These are phyloP conservation scores for Candida pseudocylindracea DNA, from an alignment of 1,139 yeast species.

Conservation along the genomic window DNA sequence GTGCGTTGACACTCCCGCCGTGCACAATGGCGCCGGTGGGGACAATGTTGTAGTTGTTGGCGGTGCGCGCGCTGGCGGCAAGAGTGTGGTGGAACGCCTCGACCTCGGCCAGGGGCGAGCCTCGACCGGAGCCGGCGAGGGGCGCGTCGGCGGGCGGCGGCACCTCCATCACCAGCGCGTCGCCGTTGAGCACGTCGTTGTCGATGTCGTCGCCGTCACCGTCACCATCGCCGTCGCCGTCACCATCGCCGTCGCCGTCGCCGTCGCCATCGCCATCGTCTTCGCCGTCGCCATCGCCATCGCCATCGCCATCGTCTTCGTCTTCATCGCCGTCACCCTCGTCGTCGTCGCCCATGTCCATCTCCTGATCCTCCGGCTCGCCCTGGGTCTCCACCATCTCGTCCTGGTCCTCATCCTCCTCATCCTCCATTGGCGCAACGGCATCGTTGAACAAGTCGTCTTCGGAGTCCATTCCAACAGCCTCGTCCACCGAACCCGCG, in stretches of 20 bases:
- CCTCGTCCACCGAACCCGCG: too few relatives aligned
- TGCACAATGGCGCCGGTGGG: constrained; percentile 63
- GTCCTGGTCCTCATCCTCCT: constrained; percentile 4
- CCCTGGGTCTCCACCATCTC: constrained; percentile 2
- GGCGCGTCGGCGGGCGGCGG: background rate
- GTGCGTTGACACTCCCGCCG: constrained; percentile 45
- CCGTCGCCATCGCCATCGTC: background rate
- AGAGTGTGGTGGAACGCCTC: constrained; percentile 3
- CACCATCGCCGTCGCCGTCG: constrained; percentile 1
- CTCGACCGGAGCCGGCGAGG: background rate
- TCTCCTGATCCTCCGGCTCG: background rate
- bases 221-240: constrained; percentile 1
- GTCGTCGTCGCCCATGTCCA: constrained; percentile 3
- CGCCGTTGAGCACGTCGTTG: background rate
- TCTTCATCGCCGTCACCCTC: constrained; percentile 1
- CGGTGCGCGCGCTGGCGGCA: constrained; percentile 15
- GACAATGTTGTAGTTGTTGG: constrained; percentile 30
- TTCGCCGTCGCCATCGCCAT: background rate
- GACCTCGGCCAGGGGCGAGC: background rate
- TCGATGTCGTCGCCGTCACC: background rate
- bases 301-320: constrained; percentile 1
- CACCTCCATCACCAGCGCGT: constrained; percentile 1
- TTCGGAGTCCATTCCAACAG: background rate
- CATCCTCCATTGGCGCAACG: constrained; percentile 7
- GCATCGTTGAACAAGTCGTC: constrained; percentile 9